Percentiles rank a stretch among this genome's conserved stretches.
These are phyloP conservation scores for Coniochaeta ligniaria DNA, from an alignment of 2,329 filamentous ascomycete species.

Conservation along the genomic window DNA sequence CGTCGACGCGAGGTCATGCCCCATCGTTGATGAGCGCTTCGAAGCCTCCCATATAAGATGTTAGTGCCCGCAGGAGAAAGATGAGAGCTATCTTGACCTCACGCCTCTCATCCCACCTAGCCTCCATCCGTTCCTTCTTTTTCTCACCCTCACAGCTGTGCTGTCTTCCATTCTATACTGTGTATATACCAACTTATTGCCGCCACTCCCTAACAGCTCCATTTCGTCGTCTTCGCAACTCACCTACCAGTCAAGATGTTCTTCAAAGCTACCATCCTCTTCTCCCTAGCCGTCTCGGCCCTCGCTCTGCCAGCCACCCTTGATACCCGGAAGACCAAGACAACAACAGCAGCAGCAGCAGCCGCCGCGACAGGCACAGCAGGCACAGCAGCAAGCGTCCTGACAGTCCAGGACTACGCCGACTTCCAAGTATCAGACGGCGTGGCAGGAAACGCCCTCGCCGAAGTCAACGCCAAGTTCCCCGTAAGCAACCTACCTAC, in stretches of 20 bases:
- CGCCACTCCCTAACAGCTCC: slow-evolving; percentile 3
- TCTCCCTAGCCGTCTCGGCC: slow-evolving; percentile 26
- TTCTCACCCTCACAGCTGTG: slow-evolving; percentile 9
- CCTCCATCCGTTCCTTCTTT: neutral
- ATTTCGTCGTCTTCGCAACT: neutral
- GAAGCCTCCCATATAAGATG: neutral
- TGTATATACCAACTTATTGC: neutral
- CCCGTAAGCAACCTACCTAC: slow-evolving; percentile 27
- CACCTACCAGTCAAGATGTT: slow-evolving; percentile 23
- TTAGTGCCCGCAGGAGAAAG: neutral
- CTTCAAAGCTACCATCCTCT: slow-evolving; percentile 27
- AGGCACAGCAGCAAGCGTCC: slow-evolving; percentile 15
- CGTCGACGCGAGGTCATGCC: neutral
- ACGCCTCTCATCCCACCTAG: neutral
- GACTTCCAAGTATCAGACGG: slow-evolving; percentile 44
- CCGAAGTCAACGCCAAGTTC: slow-evolving; percentile 46
- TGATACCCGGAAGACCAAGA: slow-evolving; percentile 13
- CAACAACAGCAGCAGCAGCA: slow-evolving; percentile 3
- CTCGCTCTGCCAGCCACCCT: slow-evolving; percentile 21
- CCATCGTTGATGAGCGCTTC: neutral
- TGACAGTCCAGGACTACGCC: slow-evolving; percentile 21
- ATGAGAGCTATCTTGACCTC: neutral
- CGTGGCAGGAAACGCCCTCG: slow-evolving; percentile 42
- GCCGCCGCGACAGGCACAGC: slow-evolving; percentile 6
- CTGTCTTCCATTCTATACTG: slow-evolving; percentile 7